Percentiles rank a stretch among this genome's conserved stretches.
phyloP scores from a whole-genome alignment of 225 moss, liverwort and hornwort species.

The Rhytidiadelphus loreus region DNA sequence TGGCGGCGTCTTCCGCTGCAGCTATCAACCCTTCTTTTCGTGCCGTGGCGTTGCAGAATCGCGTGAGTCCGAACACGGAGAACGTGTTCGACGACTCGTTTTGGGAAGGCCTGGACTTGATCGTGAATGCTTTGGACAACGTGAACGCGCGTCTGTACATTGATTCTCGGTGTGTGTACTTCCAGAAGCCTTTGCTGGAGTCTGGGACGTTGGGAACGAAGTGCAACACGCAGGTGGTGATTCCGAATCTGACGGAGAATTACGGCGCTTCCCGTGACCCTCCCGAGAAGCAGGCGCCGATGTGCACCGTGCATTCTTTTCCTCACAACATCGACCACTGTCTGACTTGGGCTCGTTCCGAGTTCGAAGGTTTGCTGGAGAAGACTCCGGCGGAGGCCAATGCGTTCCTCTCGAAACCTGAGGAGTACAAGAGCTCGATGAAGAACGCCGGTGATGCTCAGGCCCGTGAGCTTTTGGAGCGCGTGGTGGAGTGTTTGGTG shows the following conservation, averaged over 20 bases:
- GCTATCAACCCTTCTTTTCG: constrained; percentile 64
- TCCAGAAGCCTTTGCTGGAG: constrained; percentile 90
- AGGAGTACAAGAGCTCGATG: constrained; percentile 70
- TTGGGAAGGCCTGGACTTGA: constrained; percentile 75
- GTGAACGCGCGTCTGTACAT: constrained; percentile 93
- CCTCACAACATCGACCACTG: constrained; percentile 99
- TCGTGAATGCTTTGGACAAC: constrained; percentile 91
- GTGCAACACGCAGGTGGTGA: constrained; percentile 98
- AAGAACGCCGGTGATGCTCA: constrained; percentile 78
- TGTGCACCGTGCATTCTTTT: constrained; percentile 97
- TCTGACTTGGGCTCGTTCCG: constrained; percentile 95
- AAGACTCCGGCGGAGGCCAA: constrained; percentile 95
- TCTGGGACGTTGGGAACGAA: constrained; percentile 95
- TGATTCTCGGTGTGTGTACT: constrained; percentile 93
- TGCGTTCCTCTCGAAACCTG: constrained; percentile 55
- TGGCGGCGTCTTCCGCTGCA: constrained; percentile 71
- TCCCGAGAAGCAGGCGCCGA: constrained; percentile 92
- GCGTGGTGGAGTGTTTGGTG: constrained; percentile 78
- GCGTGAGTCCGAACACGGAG: constrained; percentile 75
- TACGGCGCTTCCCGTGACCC: constrained; percentile 97
- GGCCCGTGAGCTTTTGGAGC: constrained; percentile 87
- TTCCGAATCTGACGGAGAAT: constrained; percentile 89
- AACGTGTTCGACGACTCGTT: constrained; percentile 86
- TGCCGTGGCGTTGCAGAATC: constrained; percentile 84
- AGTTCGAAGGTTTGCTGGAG: constrained; percentile 92